Evolutionary conservation across 2,329 filamentous ascomycete genomes (phyloP).

Genomic region (Neofusicoccum ribis): DNA sequence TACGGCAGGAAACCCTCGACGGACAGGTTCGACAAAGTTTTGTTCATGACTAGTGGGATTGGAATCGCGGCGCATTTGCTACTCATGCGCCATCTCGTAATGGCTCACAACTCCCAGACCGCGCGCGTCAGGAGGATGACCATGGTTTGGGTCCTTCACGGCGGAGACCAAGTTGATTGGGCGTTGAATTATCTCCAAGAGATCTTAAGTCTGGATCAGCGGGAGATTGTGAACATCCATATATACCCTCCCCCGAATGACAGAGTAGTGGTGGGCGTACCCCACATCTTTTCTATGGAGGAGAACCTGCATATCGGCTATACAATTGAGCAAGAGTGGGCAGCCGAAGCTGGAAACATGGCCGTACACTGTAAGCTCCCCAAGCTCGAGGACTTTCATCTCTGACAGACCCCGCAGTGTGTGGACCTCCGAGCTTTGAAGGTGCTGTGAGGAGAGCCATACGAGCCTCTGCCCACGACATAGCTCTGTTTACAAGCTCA

Average conservation of each 20-base stretch:
- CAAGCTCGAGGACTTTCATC: neutral
- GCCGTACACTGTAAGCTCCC: constrained; percentile 17
- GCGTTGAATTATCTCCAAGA: constrained; percentile 1
- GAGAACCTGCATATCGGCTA: neutral
- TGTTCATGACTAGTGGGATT: constrained; percentile 22
- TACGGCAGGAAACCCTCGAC: constrained; percentile 17
- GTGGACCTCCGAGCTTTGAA: constrained; percentile 21
- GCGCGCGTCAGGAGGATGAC: constrained; percentile 21
- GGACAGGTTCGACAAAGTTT: constrained; percentile 21
- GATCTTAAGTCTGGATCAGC: neutral
- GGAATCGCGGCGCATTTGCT: constrained; percentile 23
- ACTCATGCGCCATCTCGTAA: constrained; percentile 18
- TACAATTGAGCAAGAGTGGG: constrained; percentile 17
- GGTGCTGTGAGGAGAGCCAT: constrained; percentile 20
- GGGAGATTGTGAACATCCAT: constrained; percentile 18
- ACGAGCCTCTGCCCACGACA: constrained; percentile 5
- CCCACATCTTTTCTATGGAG: too few species aligned
- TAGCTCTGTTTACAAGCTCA: constrained; percentile 17
- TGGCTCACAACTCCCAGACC: constrained; percentile 19
- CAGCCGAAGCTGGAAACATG: constrained; percentile 14
- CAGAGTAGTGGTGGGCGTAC: neutral
- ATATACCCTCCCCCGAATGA: neutral
- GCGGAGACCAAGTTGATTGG: constrained; percentile 21
- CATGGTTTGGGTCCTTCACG: constrained; percentile 20
- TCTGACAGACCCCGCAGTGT: constrained; percentile 17